Percentiles rank a stretch among this genome's conserved stretches.
phyloP scores from a whole-genome alignment of 75 land plant genomes.

The Picea sitchensis region DNA sequence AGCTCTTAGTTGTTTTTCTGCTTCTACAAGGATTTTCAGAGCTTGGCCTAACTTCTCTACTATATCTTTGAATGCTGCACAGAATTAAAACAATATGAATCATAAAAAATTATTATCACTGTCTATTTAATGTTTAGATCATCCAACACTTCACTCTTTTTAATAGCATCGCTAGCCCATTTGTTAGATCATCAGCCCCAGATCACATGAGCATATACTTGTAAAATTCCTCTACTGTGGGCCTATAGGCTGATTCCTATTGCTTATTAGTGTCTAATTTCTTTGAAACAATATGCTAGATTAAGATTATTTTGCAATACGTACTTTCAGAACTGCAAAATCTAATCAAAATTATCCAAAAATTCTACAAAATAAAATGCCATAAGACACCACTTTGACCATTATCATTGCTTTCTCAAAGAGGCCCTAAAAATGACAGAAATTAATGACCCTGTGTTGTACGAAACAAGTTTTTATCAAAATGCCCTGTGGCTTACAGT shows the following conservation, averaged over 20 bases:
- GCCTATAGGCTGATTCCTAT: no score
- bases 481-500: constrained; percentile 30
- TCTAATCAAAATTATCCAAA: no score
- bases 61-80: constrained; percentile 31
- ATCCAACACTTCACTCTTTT: not conserved
- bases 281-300: no score
- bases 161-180: not conserved
- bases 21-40: constrained; percentile 15
- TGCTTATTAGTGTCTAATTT: no score
- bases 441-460: not conserved
- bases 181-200: no score
- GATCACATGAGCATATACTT: no score
- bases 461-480: not conserved
- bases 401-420: no score
- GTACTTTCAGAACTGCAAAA: no score
- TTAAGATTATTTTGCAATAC: no score
- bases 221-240: no score
- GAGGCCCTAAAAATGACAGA: not conserved
- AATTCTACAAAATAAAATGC: no score
- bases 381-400: no score
- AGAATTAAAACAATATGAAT: not conserved
- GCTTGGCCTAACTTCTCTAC: constrained; percentile 53
- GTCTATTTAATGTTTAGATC: not conserved
- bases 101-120: not conserved
- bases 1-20: constrained; percentile 66